A percentile compares a stretch with the other conserved stretches of the same genome.
Conservation (phyloP, 768 basidiomycete genomes). For the Ramaria sp. region DNA sequence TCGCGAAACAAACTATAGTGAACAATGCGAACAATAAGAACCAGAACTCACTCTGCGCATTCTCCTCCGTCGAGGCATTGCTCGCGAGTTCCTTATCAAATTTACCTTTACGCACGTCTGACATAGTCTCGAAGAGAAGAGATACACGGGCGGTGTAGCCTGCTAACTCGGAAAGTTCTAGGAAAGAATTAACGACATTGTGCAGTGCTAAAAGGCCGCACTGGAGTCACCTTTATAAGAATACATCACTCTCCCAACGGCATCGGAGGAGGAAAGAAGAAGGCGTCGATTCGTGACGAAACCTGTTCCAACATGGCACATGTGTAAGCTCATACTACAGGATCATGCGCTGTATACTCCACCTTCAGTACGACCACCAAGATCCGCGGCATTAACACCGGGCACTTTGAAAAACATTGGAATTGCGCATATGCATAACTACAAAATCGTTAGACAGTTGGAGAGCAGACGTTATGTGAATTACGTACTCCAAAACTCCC, state of each 20-base stretch:
- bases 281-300: slow-evolving; percentile 95
- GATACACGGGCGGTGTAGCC: slow-evolving; percentile 92
- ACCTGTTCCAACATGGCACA: slow-evolving; percentile 32
- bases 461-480: not conserved
- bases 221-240: slow-evolving; percentile 59
- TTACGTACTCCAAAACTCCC: slow-evolving; percentile 78
- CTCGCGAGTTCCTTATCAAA: slow-evolving; percentile 85
- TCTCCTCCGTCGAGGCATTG: slow-evolving; percentile 61
- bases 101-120: slow-evolving; percentile 71
- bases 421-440: slow-evolving; percentile 84
- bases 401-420: slow-evolving; percentile 87
- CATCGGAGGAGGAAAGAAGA: slow-evolving; percentile 83
- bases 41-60: slow-evolving; percentile 52
- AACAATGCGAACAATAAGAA: not conserved
- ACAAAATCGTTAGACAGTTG: not conserved
- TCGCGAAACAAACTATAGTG: slow-evolving; percentile 3
- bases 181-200: slow-evolving; percentile 8
- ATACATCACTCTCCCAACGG: slow-evolving; percentile 93
- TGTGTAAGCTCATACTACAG: not conserved
- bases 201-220: not conserved
- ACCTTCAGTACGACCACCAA: slow-evolving; percentile 90
- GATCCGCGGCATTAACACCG: slow-evolving; percentile 52
- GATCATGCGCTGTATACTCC: slow-evolving; percentile 1
- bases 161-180: slow-evolving; percentile 85
- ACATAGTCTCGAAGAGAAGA: slow-evolving; percentile 81